phyloP scores from a whole-genome alignment of 1,284 basidiomycete species.

The Lignosus rhinocerotis region DNA sequence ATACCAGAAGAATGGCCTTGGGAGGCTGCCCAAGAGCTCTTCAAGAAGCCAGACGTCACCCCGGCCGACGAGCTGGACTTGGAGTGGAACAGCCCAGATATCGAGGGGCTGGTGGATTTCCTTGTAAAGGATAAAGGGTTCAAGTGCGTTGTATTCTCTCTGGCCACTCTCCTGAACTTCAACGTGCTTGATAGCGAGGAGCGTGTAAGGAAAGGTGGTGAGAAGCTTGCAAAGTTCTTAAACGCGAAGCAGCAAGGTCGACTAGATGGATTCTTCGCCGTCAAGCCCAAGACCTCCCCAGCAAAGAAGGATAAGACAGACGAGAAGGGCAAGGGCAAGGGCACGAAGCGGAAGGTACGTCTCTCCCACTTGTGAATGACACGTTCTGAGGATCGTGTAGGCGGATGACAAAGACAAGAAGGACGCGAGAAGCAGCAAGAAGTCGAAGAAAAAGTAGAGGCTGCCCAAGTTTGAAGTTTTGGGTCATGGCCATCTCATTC shows the following conservation, averaged over 20 bases:
- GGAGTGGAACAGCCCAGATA: slow-evolving; percentile 93
- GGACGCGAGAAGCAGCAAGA: slow-evolving; percentile 41
- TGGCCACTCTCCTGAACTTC: background rate
- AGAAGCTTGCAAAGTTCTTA: slow-evolving; percentile 87
- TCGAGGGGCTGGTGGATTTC: slow-evolving; percentile 94
- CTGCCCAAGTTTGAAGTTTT: background rate
- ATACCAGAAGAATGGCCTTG: slow-evolving; percentile 96
- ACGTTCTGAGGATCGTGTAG: background rate
- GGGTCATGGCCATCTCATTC: background rate
- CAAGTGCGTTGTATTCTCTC: slow-evolving; percentile 60
- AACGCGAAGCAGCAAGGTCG: slow-evolving; percentile 95
- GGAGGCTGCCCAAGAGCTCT: slow-evolving; percentile 92
- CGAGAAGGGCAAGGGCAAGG: slow-evolving; percentile 39
- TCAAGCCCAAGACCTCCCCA: slow-evolving; percentile 53
- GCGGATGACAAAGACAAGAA: slow-evolving; percentile 33
- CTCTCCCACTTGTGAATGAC: background rate
- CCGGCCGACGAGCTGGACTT: slow-evolving; percentile 90
- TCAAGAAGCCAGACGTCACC: slow-evolving; percentile 86
- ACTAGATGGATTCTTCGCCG: slow-evolving; percentile 92
- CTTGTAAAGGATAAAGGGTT: slow-evolving; percentile 96
- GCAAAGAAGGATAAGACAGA: slow-evolving; percentile 43
- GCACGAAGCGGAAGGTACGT: slow-evolving; percentile 72
- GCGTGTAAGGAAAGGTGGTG: slow-evolving; percentile 92
- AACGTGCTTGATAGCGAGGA: slow-evolving; percentile 72
- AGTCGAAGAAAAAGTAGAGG: slow-evolving; percentile 47